Base-by-base conservation (phyloP, 805 yeast genomes). In the Lachancea lanzarotensis region DNA sequence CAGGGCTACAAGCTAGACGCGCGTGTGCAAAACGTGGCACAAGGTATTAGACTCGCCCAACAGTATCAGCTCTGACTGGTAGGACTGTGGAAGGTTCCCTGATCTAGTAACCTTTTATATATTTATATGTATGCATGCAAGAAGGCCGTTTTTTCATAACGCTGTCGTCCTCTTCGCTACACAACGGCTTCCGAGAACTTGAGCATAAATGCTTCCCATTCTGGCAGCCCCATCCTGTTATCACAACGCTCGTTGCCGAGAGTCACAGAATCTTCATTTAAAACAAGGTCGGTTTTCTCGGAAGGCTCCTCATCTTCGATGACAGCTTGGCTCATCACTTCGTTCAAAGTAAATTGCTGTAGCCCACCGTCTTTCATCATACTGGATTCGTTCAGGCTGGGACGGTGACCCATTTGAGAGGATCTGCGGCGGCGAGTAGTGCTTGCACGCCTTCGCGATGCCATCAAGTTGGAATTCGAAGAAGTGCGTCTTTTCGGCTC, bases 1-100 rank as follows among this genome's bases (percentile, higher is more conserved):
- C 74, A 85, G 62, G 96, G 96, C 0, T 87, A 78, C 62, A 75
- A 75, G 26, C 69, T 91, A 27, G 98, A 93, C 66, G 91, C 96
- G 1, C 78, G 95, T 52, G 80, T 93, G 45, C 89, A 84, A 60
- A 87, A 84, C 56, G 75, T 89, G 40, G 95, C 96, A 12, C 80
- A 81, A 44, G 98, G 98, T 4, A 71, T 88, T 42, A 72, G 72
- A 48, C 55, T 85, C 17, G 83, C 89, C 1, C 64, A 66, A 46
- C 54, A 59, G 42, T 68, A 60, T 43, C 52, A 52, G 16, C 40
- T 58, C 26, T 43, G 27, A 15, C n/a, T n/a, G n/a, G n/a, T n/a
- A n/a, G n/a, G n/a, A n/a, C n/a, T n/a, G n/a, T n/a, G n/a, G 29
- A 12, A 15, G 4, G 9, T 25, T 3, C 17, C 25, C 17, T 25